Base-by-base conservation (phyloP, 306 rosid species). In the Quercus dentata region DNA sequence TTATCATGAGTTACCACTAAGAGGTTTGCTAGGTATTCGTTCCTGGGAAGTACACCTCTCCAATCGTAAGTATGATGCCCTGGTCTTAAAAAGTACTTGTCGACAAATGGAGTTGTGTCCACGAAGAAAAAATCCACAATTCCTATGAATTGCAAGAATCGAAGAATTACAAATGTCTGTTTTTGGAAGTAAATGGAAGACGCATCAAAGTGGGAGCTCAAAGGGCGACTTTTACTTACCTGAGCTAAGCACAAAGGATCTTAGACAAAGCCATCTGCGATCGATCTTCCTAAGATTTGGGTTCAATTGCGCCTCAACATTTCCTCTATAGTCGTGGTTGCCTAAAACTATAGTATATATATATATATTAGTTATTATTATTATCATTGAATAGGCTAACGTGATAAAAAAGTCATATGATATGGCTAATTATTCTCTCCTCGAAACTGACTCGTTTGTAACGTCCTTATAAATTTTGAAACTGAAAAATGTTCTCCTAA, bases 301-400 rank as follows among this genome's bases (percentile, higher is more conserved):
- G 51, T 88, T 83, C 71, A 88, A 51, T 70, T 88, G 91, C 57
- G 91, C 87, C 74, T 57, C 79, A 74, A 71, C 88, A 81, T 88
- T 80, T 56, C 91, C 91, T 58, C 91, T 88, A 18, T 88, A 88
- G 52, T 88, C 91, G 75, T 88, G 91, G 85, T 88, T 88, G 5
- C 91, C 91, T 83, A 88, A 71, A 85, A 88, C 91, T 88, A 35
- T 33, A 35, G 5, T 0, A 33, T 33, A 35, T 6, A 35, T 35
- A 35, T 6, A 35, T 35, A 35, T 35, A 35, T 2, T 38, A 12
- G 46, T 41, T 41, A 41, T 41, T 7, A 41, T 41, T 41, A 41
- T 41, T 41, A 8, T 41, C 46, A 41, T 41, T 41, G 46, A 38
- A 41, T 8, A 8, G 46, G 46, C 46, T 41, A 41, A 41, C 46